Evolutionary conservation across 2,329 filamentous ascomycete genomes (phyloP), one percentile per base, ranked within the genome.

Genomic region (Akanthomyces lecanii): DNA sequence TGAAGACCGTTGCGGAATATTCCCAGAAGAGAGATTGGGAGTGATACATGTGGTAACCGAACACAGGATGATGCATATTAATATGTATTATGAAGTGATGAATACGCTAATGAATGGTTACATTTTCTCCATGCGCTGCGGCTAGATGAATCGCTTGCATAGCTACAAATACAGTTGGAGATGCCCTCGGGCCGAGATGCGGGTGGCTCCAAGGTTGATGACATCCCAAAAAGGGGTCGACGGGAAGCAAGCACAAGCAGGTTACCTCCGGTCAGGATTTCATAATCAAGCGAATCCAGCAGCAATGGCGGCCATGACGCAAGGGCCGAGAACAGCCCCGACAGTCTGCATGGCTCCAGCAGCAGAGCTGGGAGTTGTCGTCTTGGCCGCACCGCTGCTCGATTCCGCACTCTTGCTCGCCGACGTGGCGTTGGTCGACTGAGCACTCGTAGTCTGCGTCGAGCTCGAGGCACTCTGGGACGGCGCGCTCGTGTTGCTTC

Each of bases 251-350:
- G 28, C 28, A 30, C 6, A 30, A 6, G 28, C 28, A 30, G 33
- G 33, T 7, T 36, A 4, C 33, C 6, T 2, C 33, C 7, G 7
- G 10, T n/a, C 18, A n/a, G 2, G 28, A 25, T 5, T 14, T 21
- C 5, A n/a, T 6, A 47, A 36, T 48, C n/a, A 57, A 48, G 55
- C 55, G 25, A 57, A 8, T 6, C 40, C 53, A 11, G 55, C 55
- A n/a, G 55, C 55, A 48, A 57, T 47, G 3, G 55, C 42, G 21
- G 55, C 55, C 55, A 48, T 7, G 12, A 57, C 42, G 7, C 55
- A 57, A n/a, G 55, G 55, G 0, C 40, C 54, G 3, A 57, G 42
- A 11, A 57, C 25, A 4, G 55, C 55, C 0, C 25, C 55, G 11
- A 16, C 55, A 8, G 42, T 57, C 18, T 45, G 55, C 42, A 48